Base-by-base conservation (phyloP, 495 filamentous ascomycete species). In the Xylona heveae region DNA sequence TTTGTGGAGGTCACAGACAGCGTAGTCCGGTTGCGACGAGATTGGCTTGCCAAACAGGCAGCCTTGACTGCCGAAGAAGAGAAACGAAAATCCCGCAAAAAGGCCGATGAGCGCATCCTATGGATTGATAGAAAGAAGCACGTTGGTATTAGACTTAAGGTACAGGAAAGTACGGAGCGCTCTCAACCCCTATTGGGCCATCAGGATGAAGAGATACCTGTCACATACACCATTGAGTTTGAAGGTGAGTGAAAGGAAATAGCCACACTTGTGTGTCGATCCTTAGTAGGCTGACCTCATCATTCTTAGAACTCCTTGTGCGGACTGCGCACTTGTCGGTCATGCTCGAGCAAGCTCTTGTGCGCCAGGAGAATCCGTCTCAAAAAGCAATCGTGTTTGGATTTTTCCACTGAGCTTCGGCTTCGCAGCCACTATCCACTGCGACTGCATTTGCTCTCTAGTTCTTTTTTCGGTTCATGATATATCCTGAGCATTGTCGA, bases 1-100 rank as follows among this genome's bases (percentile, higher is more conserved):
- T 64, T 67, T 30, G 58, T 69, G 30, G 70, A 63, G 26, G 47
- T 82, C 12, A 56, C 61, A 31, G 71, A 82, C 32, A 67, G 66
- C 6, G 52, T 77, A 13, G 50, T 74, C 22, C 60, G 78, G 6
- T 52, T 82, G 23, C 81, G 64, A 55, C 58, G 74, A 20, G 53
- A 65, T 22, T 84, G 78, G 78, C 50, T 85, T 30, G 53, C 59
- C n/a, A 53, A 53, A 32, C 53, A 45, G 34, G 35, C 39, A 46
- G 22, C 23, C 7, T 30, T 7, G 7, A 16, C 28, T n/a, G n/a
- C 39, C 41, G n/a, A 30, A 38, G 14, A 33, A 31, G n/a, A n/a
- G n/a, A n/a, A n/a, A n/a, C n/a, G n/a, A n/a, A n/a, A n/a, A n/a
- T n/a, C n/a, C n/a, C n/a, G 39, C 37, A 21, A 33, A 32, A 31